These are phyloP conservation scores for Rhodotorula toruloides DNA, from an alignment of 768 basidiomycete species.

Conservation along the genomic window DNA sequence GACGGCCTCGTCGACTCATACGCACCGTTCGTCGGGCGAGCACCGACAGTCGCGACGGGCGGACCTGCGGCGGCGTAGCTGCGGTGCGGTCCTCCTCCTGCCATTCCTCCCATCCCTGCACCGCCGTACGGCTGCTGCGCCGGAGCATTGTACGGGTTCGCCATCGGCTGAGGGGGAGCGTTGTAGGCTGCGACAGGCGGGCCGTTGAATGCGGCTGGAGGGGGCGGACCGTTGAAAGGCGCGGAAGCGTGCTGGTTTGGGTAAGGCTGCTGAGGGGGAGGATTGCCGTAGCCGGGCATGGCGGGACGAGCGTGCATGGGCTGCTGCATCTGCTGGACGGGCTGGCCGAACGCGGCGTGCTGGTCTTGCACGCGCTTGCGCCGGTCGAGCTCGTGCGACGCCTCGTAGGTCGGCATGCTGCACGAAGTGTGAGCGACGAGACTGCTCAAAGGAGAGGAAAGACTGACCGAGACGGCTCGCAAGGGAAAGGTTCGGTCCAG, in stretches of 20 bases:
- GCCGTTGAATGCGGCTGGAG: constrained; percentile 1
- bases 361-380: constrained; percentile 13
- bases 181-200: too few relatives aligned
- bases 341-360: constrained; percentile 15
- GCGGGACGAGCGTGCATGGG: neutral
- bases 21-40: too few relatives aligned
- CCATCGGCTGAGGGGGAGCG: neutral
- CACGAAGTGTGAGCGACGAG: neutral
- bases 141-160: neutral
- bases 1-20: neutral
- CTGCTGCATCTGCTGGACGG: neutral
- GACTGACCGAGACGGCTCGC: constrained; percentile 16
- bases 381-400: constrained; percentile 41
- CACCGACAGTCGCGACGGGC: neutral
- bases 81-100: neutral
- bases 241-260: neutral
- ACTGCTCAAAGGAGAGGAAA: neutral
- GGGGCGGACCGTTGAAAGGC: neutral
- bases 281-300: neutral
- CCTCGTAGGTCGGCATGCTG: constrained; percentile 36
- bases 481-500: constrained; percentile 67
- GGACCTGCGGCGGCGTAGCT: neutral
- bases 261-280: neutral
- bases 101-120: neutral
- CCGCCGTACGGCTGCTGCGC: neutral